Base-by-base conservation (phyloP, 371 early-diverging fungal species). In the Dipsacomyces acuminosporus region DNA sequence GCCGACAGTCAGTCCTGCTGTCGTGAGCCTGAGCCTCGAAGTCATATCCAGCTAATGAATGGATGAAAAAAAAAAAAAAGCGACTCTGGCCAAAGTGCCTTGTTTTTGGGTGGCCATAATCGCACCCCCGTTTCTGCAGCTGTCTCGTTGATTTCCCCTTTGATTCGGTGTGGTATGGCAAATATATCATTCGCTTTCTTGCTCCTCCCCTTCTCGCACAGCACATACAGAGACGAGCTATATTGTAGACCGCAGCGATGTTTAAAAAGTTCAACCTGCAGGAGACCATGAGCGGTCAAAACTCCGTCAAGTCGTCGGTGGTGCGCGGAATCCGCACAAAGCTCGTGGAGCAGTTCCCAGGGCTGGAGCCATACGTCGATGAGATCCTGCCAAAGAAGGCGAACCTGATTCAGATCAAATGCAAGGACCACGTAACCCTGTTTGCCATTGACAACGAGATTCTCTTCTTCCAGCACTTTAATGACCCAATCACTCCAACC, bases 381-480 rank as follows among this genome's bases (percentile, higher is more conserved):
- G 93, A 92, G 20, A 77, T 98, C 45, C 73, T 97, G 51, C 98
- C 98, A 15, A 97, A 96, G 70, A 95, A 94, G 74, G 73, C 88
- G 14, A 89, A 87, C 26, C 71, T 91, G 49, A 45, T 59, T 21
- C 74, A 66, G 46, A 81, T 90, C 64, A 97, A 97, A 74, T 92
- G 94, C 70, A 87, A 88, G 59, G 97, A 94, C 48, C 89, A 88
- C 49, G 77, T 94, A 38, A 82, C 82, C 20, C 80, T 96, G 33
- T 79, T 91, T 44, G 78, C 86, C 17, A 76, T 90, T 41, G 88
- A 93, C 76, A 84, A 84, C 54, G 82, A 86, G 54, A 79, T 92
- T 25, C 77, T 94, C 19, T 96, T 95, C 70, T 95, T 93, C 80
- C 90, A 95, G 70, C 88, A 89, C 60, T 95, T 89, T 71, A 93